Conservation (phyloP, 768 basidiomycete species). For the Hysterangium stoloniferum region DNA sequence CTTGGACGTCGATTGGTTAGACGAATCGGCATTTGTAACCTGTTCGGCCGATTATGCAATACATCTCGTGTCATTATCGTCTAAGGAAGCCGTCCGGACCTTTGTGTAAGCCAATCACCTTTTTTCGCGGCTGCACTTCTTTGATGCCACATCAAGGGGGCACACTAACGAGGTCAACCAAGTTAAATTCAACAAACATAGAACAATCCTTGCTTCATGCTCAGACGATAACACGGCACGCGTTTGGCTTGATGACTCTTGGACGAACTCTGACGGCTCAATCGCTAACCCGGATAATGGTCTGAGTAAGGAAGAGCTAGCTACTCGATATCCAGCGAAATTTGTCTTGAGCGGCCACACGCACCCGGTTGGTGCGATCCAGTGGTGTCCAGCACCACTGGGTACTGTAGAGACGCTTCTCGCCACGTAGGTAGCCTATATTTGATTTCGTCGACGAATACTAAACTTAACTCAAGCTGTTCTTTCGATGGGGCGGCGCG, state of each 20-base stretch:
- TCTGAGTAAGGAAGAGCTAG: conserved; percentile 25
- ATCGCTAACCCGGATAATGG: not conserved
- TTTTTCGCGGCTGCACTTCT: not conserved
- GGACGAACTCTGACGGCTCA: conserved; percentile 10
- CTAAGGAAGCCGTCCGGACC: conserved; percentile 48
- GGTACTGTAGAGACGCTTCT: conserved; percentile 49
- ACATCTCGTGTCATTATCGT: conserved; percentile 50
- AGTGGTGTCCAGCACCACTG: conserved; percentile 57
- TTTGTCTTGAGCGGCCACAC: conserved; percentile 55
- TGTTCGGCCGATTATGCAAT: conserved; percentile 65
- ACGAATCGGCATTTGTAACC: conserved; percentile 61
- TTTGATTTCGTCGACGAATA: not conserved
- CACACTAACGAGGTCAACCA: conserved; percentile 75
- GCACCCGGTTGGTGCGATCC: conserved; percentile 55
- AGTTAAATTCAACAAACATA: conserved; percentile 58
- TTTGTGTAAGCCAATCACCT: conserved; percentile 40
- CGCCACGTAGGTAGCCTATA: conserved; percentile 51
- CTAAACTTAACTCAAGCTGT: conserved; percentile 37
- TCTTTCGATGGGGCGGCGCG: conserved; percentile 78
- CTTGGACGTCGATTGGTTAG: conserved; percentile 75
- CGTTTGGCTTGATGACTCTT: conserved; percentile 56
- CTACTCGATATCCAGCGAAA: conserved; percentile 31
- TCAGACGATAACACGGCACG: conserved; percentile 76
- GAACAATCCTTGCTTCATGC: conserved; percentile 67
- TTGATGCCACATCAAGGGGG: conserved; percentile 37